Conservation (phyloP, 1,139 yeast genomes). For the Schwanniomyces etchellsii region DNA sequence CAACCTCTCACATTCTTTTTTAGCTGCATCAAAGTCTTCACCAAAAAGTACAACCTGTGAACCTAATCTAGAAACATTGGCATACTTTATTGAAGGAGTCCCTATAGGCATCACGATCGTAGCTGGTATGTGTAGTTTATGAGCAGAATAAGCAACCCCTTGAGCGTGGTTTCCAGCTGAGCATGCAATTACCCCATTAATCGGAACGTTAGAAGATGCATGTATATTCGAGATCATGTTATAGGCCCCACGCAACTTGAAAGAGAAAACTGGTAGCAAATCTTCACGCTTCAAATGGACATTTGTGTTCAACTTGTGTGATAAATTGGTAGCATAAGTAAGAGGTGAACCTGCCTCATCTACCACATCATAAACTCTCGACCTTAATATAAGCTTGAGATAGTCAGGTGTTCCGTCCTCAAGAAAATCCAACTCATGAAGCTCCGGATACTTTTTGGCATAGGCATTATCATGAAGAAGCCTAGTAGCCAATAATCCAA, state of each 20-base stretch:
- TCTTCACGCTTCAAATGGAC: constrained; percentile 87
- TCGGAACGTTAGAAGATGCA: constrained; percentile 46
- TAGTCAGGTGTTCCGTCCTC: constrained; percentile 83
- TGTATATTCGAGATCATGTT: constrained; percentile 91
- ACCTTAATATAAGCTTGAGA: constrained; percentile 79
- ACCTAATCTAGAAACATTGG: constrained; percentile 87
- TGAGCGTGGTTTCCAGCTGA: constrained; percentile 99
- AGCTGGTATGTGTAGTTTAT: constrained; percentile 78
- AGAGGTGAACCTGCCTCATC: constrained; percentile 76
- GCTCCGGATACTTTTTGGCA: constrained; percentile 36
- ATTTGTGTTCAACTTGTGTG: constrained; percentile 67
- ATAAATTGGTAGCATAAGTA: constrained; percentile 67
- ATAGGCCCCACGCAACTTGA: constrained; percentile 95
- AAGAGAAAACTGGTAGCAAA: constrained; percentile 87
- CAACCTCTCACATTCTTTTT: constrained; percentile 76
- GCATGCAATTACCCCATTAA: constrained; percentile 93
- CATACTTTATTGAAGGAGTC: constrained; percentile 90
- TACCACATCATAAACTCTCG: constrained; percentile 91
- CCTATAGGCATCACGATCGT: constrained; percentile 98
- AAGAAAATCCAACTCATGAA: constrained; percentile 46
- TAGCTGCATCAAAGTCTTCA: constrained; percentile 90
- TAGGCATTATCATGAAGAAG: background rate
- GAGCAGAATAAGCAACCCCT: constrained; percentile 94
- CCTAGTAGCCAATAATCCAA: background rate
- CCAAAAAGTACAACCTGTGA: constrained; percentile 91